Base-by-base conservation (phyloP, 805 yeast species). In the Candida khao-thaluensis region DNA sequence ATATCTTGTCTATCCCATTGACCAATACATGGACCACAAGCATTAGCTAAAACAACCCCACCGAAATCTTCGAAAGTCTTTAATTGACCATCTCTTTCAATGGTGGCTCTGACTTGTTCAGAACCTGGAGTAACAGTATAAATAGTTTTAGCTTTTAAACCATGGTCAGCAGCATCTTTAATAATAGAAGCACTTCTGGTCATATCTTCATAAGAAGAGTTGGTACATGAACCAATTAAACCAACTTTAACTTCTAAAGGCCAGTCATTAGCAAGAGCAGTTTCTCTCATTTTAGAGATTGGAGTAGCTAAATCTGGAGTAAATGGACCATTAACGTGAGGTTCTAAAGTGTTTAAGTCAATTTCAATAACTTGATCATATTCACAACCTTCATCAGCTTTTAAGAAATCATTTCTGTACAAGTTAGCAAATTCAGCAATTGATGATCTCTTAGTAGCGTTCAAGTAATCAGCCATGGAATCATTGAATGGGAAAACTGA, bases 21-120 rank as follows among this genome's bases (percentile, higher is more conserved):
- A 43, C 99, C 99, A 60, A 91, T 91, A 74, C 99, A 91, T 57
- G 98, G 99, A 52, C 99, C 99, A 76, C 99, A 91, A 15, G 99
- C 99, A 64, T 91, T 91, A 39, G 98, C 96, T 53, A 91, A 76
- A 31, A 91, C 95, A 43, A 79, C 75, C 52, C 96, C 99, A 44
- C 98, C 98, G 54, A 81, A 83, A 40, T 83, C 79, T 62, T 82
- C 81, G 62, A 91, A 89, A 30, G 82, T 79, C 33, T 82, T 73
- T 46, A 85, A 78, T 57, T 85, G 79, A 43, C 98, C 98, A 64
- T 91, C 99, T 68, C 97, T 81, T 63, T 85, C 95, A 54, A 91
- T 81, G 37, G 99, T 91, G 38, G 98, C 98, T 67, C 98, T 80
- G 54, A 91, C 88, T 71, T 89, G 97, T 71, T 93, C 99, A 37